Conservation (phyloP, 495 filamentous ascomycete species). For the Cercophora samala region DNA sequence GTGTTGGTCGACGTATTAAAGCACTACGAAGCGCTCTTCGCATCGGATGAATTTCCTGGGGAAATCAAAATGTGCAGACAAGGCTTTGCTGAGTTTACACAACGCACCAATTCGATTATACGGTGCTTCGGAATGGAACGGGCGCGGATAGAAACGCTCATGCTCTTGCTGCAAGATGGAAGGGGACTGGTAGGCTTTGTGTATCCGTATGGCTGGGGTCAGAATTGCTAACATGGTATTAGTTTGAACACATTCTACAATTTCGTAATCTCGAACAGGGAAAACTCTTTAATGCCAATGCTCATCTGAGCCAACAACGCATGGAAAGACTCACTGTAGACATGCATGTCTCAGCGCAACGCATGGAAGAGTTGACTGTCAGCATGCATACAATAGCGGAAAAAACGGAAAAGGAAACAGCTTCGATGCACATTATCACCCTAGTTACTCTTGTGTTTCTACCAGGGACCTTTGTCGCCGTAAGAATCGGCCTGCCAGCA, state of each 20-base stretch:
- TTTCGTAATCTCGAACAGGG: background rate
- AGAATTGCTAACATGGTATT: background rate
- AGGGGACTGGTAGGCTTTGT: background rate
- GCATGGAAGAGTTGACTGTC: background rate
- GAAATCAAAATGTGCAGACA: background rate
- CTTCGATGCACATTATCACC: conserved; percentile 5
- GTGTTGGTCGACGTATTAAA: background rate
- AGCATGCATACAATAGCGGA: background rate
- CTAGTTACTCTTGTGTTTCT: background rate
- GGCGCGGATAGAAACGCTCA: background rate
- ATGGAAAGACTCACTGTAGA: background rate
- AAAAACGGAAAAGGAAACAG: background rate
- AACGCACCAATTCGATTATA: background rate
- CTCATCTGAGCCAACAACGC: background rate
- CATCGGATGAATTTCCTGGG: background rate
- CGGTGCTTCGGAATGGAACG: background rate
- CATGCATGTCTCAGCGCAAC: background rate
- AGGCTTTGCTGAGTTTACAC: background rate
- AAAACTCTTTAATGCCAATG: background rate
- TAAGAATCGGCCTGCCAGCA: conserved; percentile 5
- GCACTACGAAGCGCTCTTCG: background rate
- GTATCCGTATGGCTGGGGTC: background rate
- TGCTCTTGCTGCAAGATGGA: background rate
- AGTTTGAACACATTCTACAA: background rate
- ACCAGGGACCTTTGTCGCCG: conserved; percentile 5